Evolutionary conservation across 2,329 filamentous ascomycete genomes (phyloP), one percentile per base, ranked within the genome.

Genomic region (Iodosphaeria phyllophila): DNA sequence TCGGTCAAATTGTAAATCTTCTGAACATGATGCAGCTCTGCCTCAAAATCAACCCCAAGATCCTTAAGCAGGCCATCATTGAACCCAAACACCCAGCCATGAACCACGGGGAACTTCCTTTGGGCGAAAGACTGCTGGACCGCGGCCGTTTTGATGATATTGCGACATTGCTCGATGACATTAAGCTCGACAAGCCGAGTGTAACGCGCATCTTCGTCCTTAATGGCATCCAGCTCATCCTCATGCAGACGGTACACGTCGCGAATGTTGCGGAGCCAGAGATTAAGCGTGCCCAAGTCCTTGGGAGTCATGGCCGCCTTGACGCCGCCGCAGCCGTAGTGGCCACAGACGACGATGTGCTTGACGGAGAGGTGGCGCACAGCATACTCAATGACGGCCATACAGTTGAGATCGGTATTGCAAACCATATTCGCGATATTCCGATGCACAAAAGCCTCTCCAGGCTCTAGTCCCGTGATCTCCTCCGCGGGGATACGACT

Each of bases 401-500:
- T 72, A 24, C 73, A 70, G 49, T 73, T 83, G 42, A 91, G 64
- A 46, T 93, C 84, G 34, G 70, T 74, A 44, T 73, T 69, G 52
- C 71, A 70, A 29, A 92, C 64, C 35, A 91, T 63, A 58, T 92
- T 92, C 53, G 82, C 83, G 49, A 92, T 92, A 58, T 93, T 92
- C 51, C 84, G 78, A 60, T 92, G 82, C 37, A 91, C 75, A 50
- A 92, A 93, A 40, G 86, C 75, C 51, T 92, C 80, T 37, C 83
- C 83, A n/a, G 83, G 79, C 43, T 76, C 61, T 28, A 86, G 65
- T 35, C 77, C 74, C 23, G 82, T 71, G 47, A 93, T 72, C 43
- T 78, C 78, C 42, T 84, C 86, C 40, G 86, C 83, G n/a, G 84
- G 84, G 44, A 86, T 79, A 36, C 84, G 78, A 20, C 74, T 82